phyloP scores from a whole-genome alignment of 805 yeast genomes.

The Candida succiphila region DNA sequence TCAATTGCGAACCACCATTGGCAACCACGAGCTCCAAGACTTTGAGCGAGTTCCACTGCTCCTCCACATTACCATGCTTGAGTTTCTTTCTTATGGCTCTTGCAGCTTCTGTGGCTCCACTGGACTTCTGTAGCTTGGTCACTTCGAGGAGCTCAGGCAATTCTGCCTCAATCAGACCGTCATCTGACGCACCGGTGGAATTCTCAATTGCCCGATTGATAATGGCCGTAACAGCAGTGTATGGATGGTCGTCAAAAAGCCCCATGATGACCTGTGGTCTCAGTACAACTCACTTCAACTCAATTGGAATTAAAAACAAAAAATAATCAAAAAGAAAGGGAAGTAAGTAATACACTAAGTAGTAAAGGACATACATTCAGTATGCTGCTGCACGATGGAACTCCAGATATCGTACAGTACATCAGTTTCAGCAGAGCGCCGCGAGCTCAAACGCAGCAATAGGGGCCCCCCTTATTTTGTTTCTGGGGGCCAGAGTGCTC shows the following conservation, averaged over 20 bases:
- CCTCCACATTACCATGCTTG: constrained; percentile 66
- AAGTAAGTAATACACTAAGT: too few species aligned
- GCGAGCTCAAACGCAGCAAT: too few species aligned
- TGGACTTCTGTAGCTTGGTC: constrained; percentile 26
- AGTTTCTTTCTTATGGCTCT: constrained; percentile 81
- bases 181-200: constrained; percentile 30
- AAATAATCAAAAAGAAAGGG: too few species aligned
- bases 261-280: constrained; percentile 33
- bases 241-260: constrained; percentile 48
- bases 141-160: constrained; percentile 51
- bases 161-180: constrained; percentile 29
- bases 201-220: constrained; percentile 39
- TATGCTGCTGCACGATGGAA: too few species aligned
- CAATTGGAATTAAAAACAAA: not conserved
- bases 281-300: too few species aligned
- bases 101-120: constrained; percentile 69
- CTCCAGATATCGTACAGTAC: too few species aligned
- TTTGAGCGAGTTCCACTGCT: constrained; percentile 57
- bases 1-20: constrained; percentile 36
- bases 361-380: too few species aligned
- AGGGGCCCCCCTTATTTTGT: too few species aligned
- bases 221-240: constrained; percentile 60
- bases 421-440: too few species aligned
- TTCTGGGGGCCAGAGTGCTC: too few species aligned
- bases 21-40: constrained; percentile 50